These are phyloP conservation scores for Fusarium veterinarium DNA, from an alignment of 2,329 filamentous ascomycete genomes.

Conservation along the genomic window DNA sequence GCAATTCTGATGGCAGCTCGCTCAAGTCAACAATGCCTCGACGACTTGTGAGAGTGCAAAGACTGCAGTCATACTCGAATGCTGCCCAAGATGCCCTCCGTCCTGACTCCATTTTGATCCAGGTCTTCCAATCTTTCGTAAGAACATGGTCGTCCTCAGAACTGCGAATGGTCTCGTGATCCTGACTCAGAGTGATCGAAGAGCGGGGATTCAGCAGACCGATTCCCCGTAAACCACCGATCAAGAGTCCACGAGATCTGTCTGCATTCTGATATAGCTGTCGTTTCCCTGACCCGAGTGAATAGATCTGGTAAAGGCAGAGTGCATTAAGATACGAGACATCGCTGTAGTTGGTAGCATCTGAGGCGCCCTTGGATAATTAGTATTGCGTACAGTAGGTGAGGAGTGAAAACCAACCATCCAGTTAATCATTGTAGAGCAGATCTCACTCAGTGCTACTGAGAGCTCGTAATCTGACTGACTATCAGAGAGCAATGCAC, in stretches of 20 bases:
- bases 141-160: not conserved
- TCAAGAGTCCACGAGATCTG: not conserved
- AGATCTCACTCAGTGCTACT: not conserved
- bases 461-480: not conserved
- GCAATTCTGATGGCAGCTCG: not conserved
- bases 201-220: not conserved
- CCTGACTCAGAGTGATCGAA: not conserved
- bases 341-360: not conserved
- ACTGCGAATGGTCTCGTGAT: not conserved
- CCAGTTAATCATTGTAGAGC: constrained; percentile 7
- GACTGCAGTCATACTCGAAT: constrained; percentile 2
- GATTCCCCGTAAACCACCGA: not conserved
- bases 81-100: not conserved
- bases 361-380: not conserved
- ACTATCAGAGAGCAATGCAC: not conserved
- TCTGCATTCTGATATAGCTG: not conserved
- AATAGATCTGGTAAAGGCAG: not conserved
- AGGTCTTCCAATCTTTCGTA: not conserved
- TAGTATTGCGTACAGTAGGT: not conserved
- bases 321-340: not conserved
- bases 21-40: constrained; percentile 1
- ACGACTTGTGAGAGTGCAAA: constrained; percentile 1
- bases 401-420: not conserved
- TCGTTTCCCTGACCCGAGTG: not conserved
- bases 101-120: not conserved